Percentiles rank a stretch among this genome's conserved stretches.
Conservation (phyloP, 2,329 filamentous ascomycete species). For the Alternaria metachromatica region DNA sequence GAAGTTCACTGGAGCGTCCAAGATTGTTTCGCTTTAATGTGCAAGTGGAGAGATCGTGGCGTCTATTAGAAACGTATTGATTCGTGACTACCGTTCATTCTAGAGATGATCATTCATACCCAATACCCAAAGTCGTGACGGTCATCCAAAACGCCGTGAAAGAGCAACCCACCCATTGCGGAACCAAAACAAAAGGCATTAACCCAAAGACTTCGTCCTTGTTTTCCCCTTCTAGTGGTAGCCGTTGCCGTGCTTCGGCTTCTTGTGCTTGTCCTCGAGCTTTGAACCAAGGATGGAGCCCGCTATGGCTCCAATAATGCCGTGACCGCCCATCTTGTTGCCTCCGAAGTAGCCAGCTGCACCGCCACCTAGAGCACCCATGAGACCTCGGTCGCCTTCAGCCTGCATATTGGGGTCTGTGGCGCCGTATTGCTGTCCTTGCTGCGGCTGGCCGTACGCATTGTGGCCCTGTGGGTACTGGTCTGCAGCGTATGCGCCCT, state of each 20-base stretch:
- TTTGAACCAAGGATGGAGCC: conserved; percentile 64
- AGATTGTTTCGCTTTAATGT: neutral
- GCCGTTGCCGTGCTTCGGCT: conserved; percentile 33
- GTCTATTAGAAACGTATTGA: neutral
- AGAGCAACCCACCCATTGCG: neutral
- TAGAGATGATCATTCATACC: neutral
- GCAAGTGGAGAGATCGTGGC: neutral
- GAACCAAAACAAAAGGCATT: neutral
- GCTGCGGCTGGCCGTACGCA: conserved; percentile 41
- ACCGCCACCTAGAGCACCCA: conserved; percentile 64
- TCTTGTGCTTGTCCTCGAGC: conserved; percentile 62
- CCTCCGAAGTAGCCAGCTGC: conserved; percentile 64
- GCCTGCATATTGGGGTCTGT: conserved; percentile 55
- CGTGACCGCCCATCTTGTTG: conserved; percentile 61
- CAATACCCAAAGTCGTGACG: neutral
- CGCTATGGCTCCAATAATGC: conserved; percentile 63
- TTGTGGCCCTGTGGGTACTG: conserved; percentile 46
- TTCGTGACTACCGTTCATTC: conserved; percentile 4
- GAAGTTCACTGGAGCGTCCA: neutral
- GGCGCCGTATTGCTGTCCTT: conserved; percentile 50
- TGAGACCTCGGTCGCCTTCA: conserved; percentile 64
- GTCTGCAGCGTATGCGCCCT: conserved; percentile 49
- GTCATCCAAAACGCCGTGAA: conserved; percentile 4
- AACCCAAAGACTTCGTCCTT: neutral
- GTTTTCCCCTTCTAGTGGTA: conserved; percentile 12